Evolutionary conservation across 2,329 filamentous ascomycete species (phyloP).

Genomic region (Calonectria henricotiae): DNA sequence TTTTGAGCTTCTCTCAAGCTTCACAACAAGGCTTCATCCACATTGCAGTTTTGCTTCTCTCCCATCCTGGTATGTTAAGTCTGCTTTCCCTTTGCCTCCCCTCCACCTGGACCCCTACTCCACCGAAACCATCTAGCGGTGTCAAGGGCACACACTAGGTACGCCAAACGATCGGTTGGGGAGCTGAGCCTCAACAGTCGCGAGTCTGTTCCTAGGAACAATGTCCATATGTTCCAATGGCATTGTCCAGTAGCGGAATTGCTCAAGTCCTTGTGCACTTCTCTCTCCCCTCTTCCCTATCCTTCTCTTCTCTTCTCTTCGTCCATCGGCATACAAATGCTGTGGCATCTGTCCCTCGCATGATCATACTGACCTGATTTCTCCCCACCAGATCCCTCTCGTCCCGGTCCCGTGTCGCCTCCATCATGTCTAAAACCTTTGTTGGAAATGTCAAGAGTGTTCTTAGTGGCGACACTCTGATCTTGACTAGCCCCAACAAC

Average conservation of each 20-base stretch:
- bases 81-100: neutral
- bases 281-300: neutral
- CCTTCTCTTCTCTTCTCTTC: neutral
- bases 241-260: neutral
- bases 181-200: conserved; percentile 37
- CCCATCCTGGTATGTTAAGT: conserved; percentile 48
- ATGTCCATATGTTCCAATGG: neutral
- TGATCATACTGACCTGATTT: conserved; percentile 41
- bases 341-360: conserved; percentile 8
- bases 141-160: conserved; percentile 33
- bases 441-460: conserved; percentile 91
- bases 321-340: neutral
- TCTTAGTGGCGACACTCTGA: conserved; percentile 91
- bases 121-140: conserved; percentile 41
- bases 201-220: conserved; percentile 11
- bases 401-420: conserved; percentile 46
- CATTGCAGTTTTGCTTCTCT: conserved; percentile 26
- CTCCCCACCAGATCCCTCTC: conserved; percentile 42
- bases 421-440: conserved; percentile 69
- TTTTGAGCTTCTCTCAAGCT: conserved; percentile 43
- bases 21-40: conserved; percentile 45
- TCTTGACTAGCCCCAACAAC: conserved; percentile 87
- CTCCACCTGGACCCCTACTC: conserved; percentile 7
- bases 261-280: neutral
- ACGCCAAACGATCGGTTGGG: conserved; percentile 9